Evolutionary conservation across 73 alveolate species (phyloP).

Genomic region (Uronychia setigera): DNA sequence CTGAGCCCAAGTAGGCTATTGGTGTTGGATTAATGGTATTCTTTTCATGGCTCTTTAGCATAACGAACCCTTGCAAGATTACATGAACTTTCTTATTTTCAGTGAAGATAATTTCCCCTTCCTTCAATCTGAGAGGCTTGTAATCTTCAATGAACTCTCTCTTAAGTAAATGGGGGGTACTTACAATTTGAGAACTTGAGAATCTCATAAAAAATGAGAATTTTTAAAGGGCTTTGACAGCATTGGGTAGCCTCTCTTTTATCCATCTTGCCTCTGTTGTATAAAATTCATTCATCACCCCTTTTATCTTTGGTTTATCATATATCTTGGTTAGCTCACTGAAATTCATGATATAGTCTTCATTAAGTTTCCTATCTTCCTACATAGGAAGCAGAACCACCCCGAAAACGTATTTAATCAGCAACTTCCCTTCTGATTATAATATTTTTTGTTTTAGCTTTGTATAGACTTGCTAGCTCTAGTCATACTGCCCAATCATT

Average conservation of each 20-base stretch:
- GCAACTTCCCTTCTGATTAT: background rate
- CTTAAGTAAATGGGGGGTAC: background rate
- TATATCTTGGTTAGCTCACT: background rate
- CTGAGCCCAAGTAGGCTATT: background rate
- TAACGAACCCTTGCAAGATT: background rate
- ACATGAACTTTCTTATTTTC: background rate
- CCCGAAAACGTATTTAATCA: conserved; percentile 8
- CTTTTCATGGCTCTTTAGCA: background rate
- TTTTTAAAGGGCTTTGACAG: background rate
- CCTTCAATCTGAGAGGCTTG: background rate
- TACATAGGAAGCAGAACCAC: conserved; percentile 12
- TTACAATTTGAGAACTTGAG: background rate
- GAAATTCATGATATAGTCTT: background rate
- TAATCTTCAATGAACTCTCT: background rate
- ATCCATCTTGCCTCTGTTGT: conserved; percentile 8
- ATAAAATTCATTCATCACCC: background rate
- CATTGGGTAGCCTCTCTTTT: background rate
- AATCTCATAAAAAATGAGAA: conserved; percentile 14
- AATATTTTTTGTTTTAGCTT: background rate
- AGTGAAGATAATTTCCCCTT: background rate
- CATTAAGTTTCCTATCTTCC: conserved; percentile 1
- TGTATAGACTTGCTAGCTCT: background rate
- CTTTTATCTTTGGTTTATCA: background rate
- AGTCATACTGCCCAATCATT: background rate
- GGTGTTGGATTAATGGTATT: background rate